These are phyloP conservation scores for Pistacia integerrima DNA, from an alignment of 345 rosid species.

Conservation along the genomic window DNA sequence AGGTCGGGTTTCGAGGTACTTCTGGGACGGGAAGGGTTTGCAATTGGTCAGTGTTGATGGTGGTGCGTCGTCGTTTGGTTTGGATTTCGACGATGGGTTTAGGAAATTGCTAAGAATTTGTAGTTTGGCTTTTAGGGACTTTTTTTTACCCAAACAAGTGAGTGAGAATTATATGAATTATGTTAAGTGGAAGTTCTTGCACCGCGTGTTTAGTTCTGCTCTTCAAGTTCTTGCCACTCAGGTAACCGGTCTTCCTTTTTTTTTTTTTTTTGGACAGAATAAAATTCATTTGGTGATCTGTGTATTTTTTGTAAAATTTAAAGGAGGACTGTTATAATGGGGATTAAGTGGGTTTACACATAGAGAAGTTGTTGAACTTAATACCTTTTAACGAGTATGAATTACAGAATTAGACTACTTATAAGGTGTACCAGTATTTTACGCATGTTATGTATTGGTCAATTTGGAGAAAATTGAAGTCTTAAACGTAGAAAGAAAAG, in stretches of 20 bases:
- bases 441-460: neutral
- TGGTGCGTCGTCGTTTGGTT: constrained; percentile 32
- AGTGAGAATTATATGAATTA: constrained; percentile 56
- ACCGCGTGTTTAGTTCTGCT: constrained; percentile 89
- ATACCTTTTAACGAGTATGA: neutral
- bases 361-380: neutral
- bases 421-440: neutral
- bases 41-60: constrained; percentile 46
- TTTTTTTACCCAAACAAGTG: constrained; percentile 80
- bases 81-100: constrained; percentile 42
- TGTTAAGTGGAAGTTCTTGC: constrained; percentile 90
- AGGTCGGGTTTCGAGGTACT: constrained; percentile 60
- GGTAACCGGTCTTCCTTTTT: constrained; percentile 39
- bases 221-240: constrained; percentile 96
- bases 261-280: neutral
- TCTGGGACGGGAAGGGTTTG: constrained; percentile 58
- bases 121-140: constrained; percentile 50
- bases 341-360: neutral
- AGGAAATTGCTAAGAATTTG: constrained; percentile 40
- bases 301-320: neutral
- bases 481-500: neutral
- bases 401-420: neutral
- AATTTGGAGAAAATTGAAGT: neutral
- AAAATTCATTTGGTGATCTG: no score
- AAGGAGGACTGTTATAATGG: neutral